Conservation (phyloP, 495 filamentous ascomycete genomes). For the Penicillium angulare region DNA sequence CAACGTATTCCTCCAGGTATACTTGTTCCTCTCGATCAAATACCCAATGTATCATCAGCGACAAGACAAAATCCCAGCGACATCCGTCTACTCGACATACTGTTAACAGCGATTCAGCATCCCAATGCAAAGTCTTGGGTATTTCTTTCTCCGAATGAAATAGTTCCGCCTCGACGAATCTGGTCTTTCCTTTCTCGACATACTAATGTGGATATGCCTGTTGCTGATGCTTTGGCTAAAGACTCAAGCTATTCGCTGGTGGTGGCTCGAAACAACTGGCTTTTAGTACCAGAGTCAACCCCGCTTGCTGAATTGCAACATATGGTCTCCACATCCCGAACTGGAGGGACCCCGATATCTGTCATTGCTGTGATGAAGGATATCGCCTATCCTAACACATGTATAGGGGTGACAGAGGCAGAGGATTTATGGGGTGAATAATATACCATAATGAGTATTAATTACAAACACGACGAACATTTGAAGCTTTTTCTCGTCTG, state of each 20-base stretch:
- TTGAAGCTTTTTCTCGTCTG: no score
- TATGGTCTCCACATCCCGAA: slow-evolving; percentile 20
- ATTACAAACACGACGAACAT: no score
- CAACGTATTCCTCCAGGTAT: slow-evolving; percentile 16
- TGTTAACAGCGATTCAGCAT: slow-evolving; percentile 46
- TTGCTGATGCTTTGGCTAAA: slow-evolving; percentile 20
- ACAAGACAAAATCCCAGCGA: slow-evolving; percentile 26
- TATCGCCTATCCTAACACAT: slow-evolving; percentile 15
- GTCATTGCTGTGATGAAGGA: slow-evolving; percentile 38
- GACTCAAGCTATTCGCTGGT: slow-evolving; percentile 20
- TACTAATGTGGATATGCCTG: slow-evolving; percentile 33
- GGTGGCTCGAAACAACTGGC: slow-evolving; percentile 30
- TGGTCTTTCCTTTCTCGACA: slow-evolving; percentile 32
- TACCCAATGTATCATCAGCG: slow-evolving; percentile 40
- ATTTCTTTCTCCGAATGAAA: slow-evolving; percentile 29
- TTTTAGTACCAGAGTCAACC: slow-evolving; percentile 31
- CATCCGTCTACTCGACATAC: slow-evolving; percentile 39
- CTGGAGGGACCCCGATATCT: slow-evolving; percentile 11
- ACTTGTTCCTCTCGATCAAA: slow-evolving; percentile 33
- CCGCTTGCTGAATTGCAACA: slow-evolving; percentile 31
- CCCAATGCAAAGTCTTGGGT: slow-evolving; percentile 48
- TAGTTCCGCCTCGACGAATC: slow-evolving; percentile 38
- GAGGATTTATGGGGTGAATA: slow-evolving; percentile 33
- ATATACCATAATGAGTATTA: neutral
- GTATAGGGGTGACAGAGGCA: slow-evolving; percentile 36